phyloP scores from a whole-genome alignment of 306 rosid genomes.

The Gynostemma pentaphyllum region DNA sequence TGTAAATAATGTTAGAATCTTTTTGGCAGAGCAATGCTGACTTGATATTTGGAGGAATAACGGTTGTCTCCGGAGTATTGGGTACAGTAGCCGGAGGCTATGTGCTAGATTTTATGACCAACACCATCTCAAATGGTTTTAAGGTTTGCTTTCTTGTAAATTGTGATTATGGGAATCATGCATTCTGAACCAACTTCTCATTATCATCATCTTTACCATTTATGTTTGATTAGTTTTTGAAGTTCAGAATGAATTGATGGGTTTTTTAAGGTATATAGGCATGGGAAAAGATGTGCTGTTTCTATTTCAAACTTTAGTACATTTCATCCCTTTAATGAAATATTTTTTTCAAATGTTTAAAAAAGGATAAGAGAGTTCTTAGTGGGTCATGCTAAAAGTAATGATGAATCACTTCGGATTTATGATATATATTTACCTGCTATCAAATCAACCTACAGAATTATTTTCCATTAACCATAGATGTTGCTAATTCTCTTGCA shows the following conservation, averaged over 20 bases:
- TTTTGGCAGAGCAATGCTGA: slow-evolving; percentile 72
- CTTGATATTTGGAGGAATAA: slow-evolving; percentile 74
- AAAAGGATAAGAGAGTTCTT: background rate
- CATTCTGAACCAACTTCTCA: background rate
- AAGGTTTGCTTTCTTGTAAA: slow-evolving; percentile 43
- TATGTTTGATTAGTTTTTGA: background rate
- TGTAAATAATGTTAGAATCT: background rate
- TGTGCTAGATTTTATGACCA: slow-evolving; percentile 60
- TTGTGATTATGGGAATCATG: background rate
- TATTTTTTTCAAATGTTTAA: background rate
- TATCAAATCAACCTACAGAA: background rate
- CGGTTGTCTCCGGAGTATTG: slow-evolving; percentile 67
- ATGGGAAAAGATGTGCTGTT: background rate
- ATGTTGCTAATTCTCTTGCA: background rate
- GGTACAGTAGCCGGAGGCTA: slow-evolving; percentile 85
- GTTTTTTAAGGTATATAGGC: background rate
- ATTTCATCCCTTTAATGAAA: background rate
- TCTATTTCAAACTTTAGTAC: background rate
- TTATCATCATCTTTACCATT: background rate
- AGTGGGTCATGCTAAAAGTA: slow-evolving; percentile 3
- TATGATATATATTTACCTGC: background rate
- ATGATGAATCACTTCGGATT: background rate
- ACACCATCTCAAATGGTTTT: slow-evolving; percentile 73
- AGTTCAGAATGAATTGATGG: background rate
- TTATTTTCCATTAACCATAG: slow-evolving; percentile 5